Conservation (phyloP, 2,329 filamentous ascomycete genomes). For the Mariannaea elegans region DNA sequence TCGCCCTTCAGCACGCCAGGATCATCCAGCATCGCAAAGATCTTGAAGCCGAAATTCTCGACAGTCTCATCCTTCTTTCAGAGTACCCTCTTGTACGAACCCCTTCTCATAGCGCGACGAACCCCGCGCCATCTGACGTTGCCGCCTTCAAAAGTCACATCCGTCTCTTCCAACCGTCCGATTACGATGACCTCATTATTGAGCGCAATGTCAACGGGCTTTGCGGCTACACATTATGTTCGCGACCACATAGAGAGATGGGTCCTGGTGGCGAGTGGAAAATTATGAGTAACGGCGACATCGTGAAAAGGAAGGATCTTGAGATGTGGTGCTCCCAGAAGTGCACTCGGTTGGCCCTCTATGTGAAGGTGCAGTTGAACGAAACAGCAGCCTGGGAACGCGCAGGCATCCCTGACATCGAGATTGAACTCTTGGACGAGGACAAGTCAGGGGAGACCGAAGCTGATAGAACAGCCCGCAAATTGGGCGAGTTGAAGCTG, state of each 20-base stretch:
- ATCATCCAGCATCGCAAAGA: slow-evolving; percentile 85
- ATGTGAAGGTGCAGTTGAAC: slow-evolving; percentile 87
- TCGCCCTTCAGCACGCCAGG: slow-evolving; percentile 83
- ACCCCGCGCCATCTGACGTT: slow-evolving; percentile 66
- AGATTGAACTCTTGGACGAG: slow-evolving; percentile 75
- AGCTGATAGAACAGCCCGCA: slow-evolving; percentile 46
- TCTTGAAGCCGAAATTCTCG: slow-evolving; percentile 77
- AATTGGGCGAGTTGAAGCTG: slow-evolving; percentile 54
- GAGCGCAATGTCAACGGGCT: slow-evolving; percentile 86
- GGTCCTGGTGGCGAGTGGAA: slow-evolving; percentile 72
- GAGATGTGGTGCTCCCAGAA: slow-evolving; percentile 87
- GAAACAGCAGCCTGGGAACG: slow-evolving; percentile 89
- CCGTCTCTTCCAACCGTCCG: slow-evolving; percentile 80
- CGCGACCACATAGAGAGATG: slow-evolving; percentile 66
- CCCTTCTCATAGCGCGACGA: slow-evolving; percentile 52
- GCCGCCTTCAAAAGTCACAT: slow-evolving; percentile 72
- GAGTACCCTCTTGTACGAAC: slow-evolving; percentile 58
- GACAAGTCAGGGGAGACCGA: slow-evolving; percentile 60
- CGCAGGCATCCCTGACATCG: slow-evolving; percentile 62
- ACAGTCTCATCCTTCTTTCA: slow-evolving; percentile 76
- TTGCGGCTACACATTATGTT: slow-evolving; percentile 88
- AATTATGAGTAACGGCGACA: slow-evolving; percentile 65
- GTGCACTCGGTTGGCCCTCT: slow-evolving; percentile 83
- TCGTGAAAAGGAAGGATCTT: slow-evolving; percentile 76
- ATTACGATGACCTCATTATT: slow-evolving; percentile 88